These are phyloP conservation scores for Aspergillus nanangensis DNA, from an alignment of 495 filamentous ascomycete species.

Conservation along the genomic window DNA sequence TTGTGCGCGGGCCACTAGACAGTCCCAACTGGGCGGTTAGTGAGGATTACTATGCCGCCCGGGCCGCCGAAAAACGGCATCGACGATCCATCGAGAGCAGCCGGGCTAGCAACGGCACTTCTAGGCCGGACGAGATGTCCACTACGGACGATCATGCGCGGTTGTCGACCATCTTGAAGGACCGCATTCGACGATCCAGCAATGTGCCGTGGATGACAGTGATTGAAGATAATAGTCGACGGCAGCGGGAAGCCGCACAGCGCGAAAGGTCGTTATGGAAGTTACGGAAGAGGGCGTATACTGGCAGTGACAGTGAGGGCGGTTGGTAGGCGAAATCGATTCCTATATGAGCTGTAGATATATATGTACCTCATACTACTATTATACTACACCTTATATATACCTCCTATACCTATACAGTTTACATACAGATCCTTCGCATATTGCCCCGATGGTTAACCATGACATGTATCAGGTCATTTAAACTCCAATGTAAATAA, in stretches of 20 bases:
- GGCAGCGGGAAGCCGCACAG: conserved; percentile 27
- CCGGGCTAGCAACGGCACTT: too few relatives aligned
- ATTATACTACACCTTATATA: too few relatives aligned
- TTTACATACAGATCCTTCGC: too few relatives aligned
- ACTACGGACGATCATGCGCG: conserved; percentile 15
- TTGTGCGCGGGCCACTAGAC: conserved; percentile 51
- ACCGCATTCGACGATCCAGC: conserved; percentile 35
- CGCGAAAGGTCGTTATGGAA: conserved; percentile 41
- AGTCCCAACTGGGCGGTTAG: conserved; percentile 48
- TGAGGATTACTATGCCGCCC: conserved; percentile 40
- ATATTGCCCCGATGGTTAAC: too few relatives aligned
- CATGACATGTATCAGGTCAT: too few relatives aligned
- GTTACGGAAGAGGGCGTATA: conserved; percentile 41
- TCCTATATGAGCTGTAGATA: not conserved
- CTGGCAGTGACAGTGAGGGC: conserved; percentile 38
- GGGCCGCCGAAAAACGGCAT: conserved; percentile 32
- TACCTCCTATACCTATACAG: too few relatives aligned
- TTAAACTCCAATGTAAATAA: too few relatives aligned
- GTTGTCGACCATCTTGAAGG: conserved; percentile 22
- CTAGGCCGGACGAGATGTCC: conserved; percentile 8
- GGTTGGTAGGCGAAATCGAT: conserved; percentile 29
- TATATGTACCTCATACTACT: too few relatives aligned
- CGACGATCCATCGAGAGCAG: too few relatives aligned
- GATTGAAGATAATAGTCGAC: conserved; percentile 32
- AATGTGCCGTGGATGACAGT: conserved; percentile 46